These are phyloP conservation scores for Dothideomycetidae sp. DNA, from an alignment of 2,329 filamentous ascomycete species.

Conservation along the genomic window DNA sequence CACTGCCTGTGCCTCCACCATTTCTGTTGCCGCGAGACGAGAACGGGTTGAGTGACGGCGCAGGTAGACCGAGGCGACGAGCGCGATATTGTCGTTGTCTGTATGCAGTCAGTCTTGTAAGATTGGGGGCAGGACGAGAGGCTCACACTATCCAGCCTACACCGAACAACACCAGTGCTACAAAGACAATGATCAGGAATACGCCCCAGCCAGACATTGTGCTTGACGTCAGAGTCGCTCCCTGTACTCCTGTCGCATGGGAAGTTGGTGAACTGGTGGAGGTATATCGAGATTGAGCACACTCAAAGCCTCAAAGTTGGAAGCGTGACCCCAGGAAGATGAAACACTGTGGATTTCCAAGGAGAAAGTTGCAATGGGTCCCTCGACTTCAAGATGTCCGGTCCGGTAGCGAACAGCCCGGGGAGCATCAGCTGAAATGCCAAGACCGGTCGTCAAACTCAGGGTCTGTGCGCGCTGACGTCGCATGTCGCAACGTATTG, in stretches of 20 bases:
- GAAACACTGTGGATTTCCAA: not conserved
- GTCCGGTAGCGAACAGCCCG: too few species aligned
- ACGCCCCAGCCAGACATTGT: conserved; percentile 35
- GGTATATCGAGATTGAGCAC: not conserved
- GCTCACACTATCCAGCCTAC: conserved; percentile 48
- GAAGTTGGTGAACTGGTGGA: not conserved
- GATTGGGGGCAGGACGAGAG: conserved; percentile 1
- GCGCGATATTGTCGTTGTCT: conserved; percentile 58
- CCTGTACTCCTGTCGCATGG: conserved; percentile 2
- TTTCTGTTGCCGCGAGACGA: conserved; percentile 20
- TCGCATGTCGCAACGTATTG: too few species aligned
- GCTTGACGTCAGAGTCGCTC: conserved; percentile 6
- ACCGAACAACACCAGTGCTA: conserved; percentile 43
- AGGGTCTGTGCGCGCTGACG: too few species aligned
- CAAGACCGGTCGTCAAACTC: too few species aligned
- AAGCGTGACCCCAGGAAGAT: not conserved
- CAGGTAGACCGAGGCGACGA: conserved; percentile 58
- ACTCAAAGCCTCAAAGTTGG: not conserved
- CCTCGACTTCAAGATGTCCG: too few species aligned
- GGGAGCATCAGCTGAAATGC: too few species aligned
- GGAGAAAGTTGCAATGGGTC: too few species aligned
- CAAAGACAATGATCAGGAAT: conserved; percentile 58
- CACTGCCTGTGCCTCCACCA: conserved; percentile 13
- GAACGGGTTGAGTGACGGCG: conserved; percentile 61
- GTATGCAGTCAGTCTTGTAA: conserved; percentile 7